phyloP scores from a whole-genome alignment of 192 early-diverging fungal genomes.

The Coemansia erecta region DNA sequence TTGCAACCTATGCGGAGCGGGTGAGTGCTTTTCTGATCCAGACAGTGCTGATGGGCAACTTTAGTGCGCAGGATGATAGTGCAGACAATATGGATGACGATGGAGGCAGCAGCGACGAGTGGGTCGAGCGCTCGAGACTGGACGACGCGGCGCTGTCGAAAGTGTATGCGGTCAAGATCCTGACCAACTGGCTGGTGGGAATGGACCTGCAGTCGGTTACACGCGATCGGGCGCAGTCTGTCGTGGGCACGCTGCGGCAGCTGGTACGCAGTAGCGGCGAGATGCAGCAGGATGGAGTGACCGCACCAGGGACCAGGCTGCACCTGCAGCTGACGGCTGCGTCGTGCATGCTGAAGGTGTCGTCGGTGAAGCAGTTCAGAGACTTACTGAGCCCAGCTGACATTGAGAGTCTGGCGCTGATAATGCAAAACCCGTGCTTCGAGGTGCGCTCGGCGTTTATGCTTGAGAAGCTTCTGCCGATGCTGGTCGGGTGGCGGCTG shows the following conservation, averaged over 20 bases:
- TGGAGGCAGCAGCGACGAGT: constrained; percentile 51
- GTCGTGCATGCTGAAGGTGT: constrained; percentile 62
- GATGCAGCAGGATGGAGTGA: constrained; percentile 51
- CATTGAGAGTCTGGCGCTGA: constrained; percentile 59
- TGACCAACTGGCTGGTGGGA: constrained; percentile 65
- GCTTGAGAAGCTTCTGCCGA: constrained; percentile 65
- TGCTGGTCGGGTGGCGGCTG: constrained; percentile 59
- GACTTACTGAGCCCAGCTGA: constrained; percentile 56
- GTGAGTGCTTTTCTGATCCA: constrained; percentile 63
- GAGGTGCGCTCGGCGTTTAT: constrained; percentile 75
- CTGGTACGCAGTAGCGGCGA: constrained; percentile 68
- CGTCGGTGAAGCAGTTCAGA: constrained; percentile 52
- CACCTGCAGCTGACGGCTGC: constrained; percentile 71
- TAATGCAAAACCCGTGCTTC: constrained; percentile 72
- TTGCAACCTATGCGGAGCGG: constrained; percentile 53
- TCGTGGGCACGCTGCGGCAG: constrained; percentile 63
- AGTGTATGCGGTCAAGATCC: constrained; percentile 54
- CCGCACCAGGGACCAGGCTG: constrained; percentile 56
- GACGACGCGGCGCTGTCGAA: constrained; percentile 35
- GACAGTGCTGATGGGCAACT: constrained; percentile 21
- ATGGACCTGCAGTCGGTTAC: constrained; percentile 28
- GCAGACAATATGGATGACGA: background rate
- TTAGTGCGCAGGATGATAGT: background rate
- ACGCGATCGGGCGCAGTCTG: constrained; percentile 65
- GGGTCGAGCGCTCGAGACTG: constrained; percentile 64